phyloP scores from a whole-genome alignment of 768 basidiomycete species.

The Russula dissimulans region DNA sequence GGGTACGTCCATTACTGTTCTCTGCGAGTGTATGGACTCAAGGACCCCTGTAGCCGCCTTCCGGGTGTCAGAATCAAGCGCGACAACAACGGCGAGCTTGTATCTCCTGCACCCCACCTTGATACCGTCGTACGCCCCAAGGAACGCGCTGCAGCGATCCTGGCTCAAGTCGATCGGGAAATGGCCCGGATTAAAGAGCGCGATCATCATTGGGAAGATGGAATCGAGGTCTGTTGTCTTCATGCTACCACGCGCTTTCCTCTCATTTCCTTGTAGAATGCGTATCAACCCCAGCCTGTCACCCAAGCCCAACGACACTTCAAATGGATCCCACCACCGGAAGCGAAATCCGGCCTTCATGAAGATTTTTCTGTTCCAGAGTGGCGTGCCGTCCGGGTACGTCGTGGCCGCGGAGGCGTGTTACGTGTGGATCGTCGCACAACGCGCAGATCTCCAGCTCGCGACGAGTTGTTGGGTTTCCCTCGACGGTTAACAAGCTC shows the following conservation, averaged over 20 bases:
- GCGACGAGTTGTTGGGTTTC: conserved; percentile 10
- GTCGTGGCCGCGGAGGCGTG: conserved; percentile 78
- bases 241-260: not conserved
- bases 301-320: conserved; percentile 58
- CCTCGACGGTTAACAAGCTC: conserved; percentile 17
- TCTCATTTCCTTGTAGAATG: conserved; percentile 35
- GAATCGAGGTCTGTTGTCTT: conserved; percentile 54
- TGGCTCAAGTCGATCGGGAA: conserved; percentile 52
- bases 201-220: conserved; percentile 82
- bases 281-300: conserved; percentile 56
- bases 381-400: conserved; percentile 52
- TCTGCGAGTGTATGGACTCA: not conserved
- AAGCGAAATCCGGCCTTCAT: conserved; percentile 23
- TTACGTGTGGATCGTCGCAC: conserved; percentile 61
- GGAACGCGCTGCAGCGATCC: conserved; percentile 55
- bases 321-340: conserved; percentile 45
- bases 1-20: conserved; percentile 21
- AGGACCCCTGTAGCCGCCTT: conserved; percentile 30
- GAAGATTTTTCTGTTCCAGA: conserved; percentile 26
- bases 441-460: conserved; percentile 15
- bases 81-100: conserved; percentile 32
- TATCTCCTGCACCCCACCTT: conserved; percentile 33
- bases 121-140: conserved; percentile 52
- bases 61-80: conserved; percentile 43
- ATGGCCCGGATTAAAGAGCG: conserved; percentile 52